Base-by-base conservation (phyloP, 2,329 filamentous ascomycete genomes). In the Stagonosporopsis vannaccii region DNA sequence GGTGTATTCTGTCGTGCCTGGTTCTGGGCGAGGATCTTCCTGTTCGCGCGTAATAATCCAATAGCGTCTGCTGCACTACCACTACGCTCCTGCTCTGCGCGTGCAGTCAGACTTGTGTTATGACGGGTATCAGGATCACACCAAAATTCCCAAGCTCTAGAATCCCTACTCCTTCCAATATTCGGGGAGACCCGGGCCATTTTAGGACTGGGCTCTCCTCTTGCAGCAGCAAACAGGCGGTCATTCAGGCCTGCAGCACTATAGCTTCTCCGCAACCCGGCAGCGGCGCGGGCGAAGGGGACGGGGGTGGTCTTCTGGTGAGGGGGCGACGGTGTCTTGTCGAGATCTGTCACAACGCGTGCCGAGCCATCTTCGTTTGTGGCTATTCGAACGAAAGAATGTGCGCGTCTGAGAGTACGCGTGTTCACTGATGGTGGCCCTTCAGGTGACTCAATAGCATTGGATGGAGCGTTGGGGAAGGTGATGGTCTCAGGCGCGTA, bases 301-400 rank as follows among this genome's bases (percentile, higher is more conserved):
- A 78, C 78, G 67, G 79, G 82, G 58, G 75, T 81, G 56, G 78
- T 82, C 63, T 78, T 79, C 66, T 79, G 77, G 66, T 83, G 81
- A 56, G 82, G 85, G 47, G 87, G 88, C 1, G 89, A 91, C 2
- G 90, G 90, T 2, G 89, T 89, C 26, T 84, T 81, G 60, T 89
- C 86, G 59, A 88, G 84, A 51, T 89, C 82, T 15, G 85, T 86
- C 20, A 93, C 86, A 47, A 97, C 82, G 68, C 94, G 90, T n/a
- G 94, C 94, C 71, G 93, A 94, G 63, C 94, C 94, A 70, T 97
- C 92, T 28, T 93, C 84, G 17, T 91, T 95, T 69, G 95, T 87
- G 1, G 91, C 92, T 25, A 97, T 82, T 44, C 92, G 88, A 54
- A 96, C 84, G 25, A 85, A 83, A 44, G 84, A 84, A 36, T 76